Evolutionary conservation across 306 rosid species (phyloP), one percentile per base, ranked within the genome.

Genomic region (Fragaria vesca): DNA sequence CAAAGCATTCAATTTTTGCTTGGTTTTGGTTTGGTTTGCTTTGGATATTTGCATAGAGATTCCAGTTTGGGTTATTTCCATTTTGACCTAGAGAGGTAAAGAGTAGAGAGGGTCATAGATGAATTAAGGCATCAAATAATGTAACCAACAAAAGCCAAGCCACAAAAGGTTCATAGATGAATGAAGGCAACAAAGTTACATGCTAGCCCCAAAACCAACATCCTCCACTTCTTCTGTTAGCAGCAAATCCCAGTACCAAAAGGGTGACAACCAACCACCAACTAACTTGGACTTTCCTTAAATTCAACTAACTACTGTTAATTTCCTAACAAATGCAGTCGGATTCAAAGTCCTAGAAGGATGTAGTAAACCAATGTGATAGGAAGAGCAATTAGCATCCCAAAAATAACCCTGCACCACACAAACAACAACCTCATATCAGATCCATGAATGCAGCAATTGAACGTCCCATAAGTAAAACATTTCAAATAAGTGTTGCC

Each of bases 351-450:
- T 18, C 97, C 97, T 77, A 91, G 87, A 83, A 91, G 85, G 76
- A 89, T 85, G 87, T 91, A 91, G 87, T 91, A 91, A 77, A 89
- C 94, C 38, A 91, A 72, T 1, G 97, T 91, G 26, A 91, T 91
- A 0, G 97, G 97, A 66, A 91, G 92, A 79, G 97, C 97, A 72
- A 91, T 85, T 69, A 91, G 84, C 94, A 91, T 89, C 48, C 97
- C 97, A 82, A 89, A 91, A 80, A 91, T 91, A 55, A 91, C 94
- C 90, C 97, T 91, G 91, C 86, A 85, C 2, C 58, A 40, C 17
- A 20, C 42, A 66, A 7, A 52, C 3, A 20, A 40, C 21, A 20
- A 40, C 21, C 40, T 42, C 12, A 16, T 57, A 75, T 66, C 48
- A 69, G 63, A 16, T 16, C n/a, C 8, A 43, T 20, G 40, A 50